phyloP scores from a whole-genome alignment of 2,329 filamentous ascomycete species.

The Xylariaceae sp. region DNA sequence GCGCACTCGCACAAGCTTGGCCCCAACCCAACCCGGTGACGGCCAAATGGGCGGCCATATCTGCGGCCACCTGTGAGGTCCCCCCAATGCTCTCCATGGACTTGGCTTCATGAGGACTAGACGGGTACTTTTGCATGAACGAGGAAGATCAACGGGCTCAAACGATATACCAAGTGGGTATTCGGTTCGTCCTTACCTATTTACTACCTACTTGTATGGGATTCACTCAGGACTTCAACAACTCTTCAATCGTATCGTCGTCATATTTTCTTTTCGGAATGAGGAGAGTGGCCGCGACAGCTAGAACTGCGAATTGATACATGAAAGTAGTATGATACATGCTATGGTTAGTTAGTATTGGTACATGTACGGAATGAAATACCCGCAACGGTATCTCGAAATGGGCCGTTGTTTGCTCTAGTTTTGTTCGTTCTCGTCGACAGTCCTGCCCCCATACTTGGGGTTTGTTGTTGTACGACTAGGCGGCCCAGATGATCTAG shows the following conservation, averaged over 20 bases:
- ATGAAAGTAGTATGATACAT: slow-evolving; percentile 15
- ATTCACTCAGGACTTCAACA: not conserved
- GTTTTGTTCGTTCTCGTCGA: slow-evolving; percentile 10
- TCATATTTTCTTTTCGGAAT: slow-evolving; percentile 15
- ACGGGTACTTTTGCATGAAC: slow-evolving; percentile 6
- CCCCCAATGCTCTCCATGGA: not conserved
- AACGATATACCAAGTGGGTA: not conserved
- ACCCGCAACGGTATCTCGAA: not conserved
- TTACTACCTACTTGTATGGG: too few species aligned
- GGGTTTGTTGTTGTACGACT: slow-evolving; percentile 1
- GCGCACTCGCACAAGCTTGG: slow-evolving; percentile 7
- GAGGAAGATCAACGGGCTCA: not conserved
- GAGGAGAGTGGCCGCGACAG: slow-evolving; percentile 27
- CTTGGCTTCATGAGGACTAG: not conserved
- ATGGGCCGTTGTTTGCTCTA: slow-evolving; percentile 7
- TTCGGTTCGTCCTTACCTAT: not conserved
- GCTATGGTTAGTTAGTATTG: slow-evolving; percentile 12
- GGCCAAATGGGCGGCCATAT: slow-evolving; percentile 19
- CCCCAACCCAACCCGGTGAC: slow-evolving; percentile 6
- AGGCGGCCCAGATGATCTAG: slow-evolving; percentile 5
- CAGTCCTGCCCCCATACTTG: slow-evolving; percentile 1
- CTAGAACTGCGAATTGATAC: slow-evolving; percentile 18
- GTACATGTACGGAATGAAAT: slow-evolving; percentile 20
- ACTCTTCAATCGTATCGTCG: slow-evolving; percentile 7
- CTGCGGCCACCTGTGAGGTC: slow-evolving; percentile 25